Percentiles rank a stretch among this genome's conserved stretches.
Conservation (phyloP, 495 filamentous ascomycete genomes). For the Penicillium coprophilum region DNA sequence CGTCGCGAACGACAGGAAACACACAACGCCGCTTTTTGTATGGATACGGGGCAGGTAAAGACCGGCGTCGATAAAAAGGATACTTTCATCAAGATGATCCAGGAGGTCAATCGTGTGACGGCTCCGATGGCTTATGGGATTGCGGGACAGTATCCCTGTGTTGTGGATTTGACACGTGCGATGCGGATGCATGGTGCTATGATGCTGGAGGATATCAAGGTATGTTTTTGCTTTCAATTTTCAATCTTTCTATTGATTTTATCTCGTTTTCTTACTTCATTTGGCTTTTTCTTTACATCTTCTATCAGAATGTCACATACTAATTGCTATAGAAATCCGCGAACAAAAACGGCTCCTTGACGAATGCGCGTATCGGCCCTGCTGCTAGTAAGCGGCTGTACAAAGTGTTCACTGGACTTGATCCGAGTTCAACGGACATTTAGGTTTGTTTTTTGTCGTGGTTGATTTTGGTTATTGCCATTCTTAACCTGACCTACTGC, state of each 20-base stretch:
- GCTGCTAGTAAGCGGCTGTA: constrained; percentile 70
- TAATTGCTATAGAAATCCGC: constrained; percentile 54
- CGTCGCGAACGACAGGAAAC: constrained; percentile 47
- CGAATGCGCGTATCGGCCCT: constrained; percentile 64
- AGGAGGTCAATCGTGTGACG: constrained; percentile 73
- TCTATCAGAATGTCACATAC: background rate
- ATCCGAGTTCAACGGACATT: constrained; percentile 67
- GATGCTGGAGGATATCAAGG: constrained; percentile 59
- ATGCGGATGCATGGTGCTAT: constrained; percentile 60
- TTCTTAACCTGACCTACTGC: background rate
- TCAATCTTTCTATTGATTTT: background rate
- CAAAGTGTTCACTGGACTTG: constrained; percentile 70
- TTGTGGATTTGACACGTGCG: constrained; percentile 54
- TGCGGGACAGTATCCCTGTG: constrained; percentile 57
- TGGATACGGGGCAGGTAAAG: constrained; percentile 79
- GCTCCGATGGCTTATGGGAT: constrained; percentile 73
- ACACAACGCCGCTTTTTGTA: constrained; percentile 70
- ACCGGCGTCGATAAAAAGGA: constrained; percentile 66
- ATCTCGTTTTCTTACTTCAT: background rate
- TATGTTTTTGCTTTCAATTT: constrained; percentile 23
- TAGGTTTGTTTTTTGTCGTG: constrained; percentile 33
- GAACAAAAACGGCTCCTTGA: constrained; percentile 65
- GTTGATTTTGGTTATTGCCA: constrained; percentile 4
- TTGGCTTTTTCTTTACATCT: background rate
- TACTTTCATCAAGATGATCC: constrained; percentile 75